These are phyloP conservation scores for Ettlia oleoabundans DNA, from an alignment of 139 green algal genomes.

Conservation along the genomic window DNA sequence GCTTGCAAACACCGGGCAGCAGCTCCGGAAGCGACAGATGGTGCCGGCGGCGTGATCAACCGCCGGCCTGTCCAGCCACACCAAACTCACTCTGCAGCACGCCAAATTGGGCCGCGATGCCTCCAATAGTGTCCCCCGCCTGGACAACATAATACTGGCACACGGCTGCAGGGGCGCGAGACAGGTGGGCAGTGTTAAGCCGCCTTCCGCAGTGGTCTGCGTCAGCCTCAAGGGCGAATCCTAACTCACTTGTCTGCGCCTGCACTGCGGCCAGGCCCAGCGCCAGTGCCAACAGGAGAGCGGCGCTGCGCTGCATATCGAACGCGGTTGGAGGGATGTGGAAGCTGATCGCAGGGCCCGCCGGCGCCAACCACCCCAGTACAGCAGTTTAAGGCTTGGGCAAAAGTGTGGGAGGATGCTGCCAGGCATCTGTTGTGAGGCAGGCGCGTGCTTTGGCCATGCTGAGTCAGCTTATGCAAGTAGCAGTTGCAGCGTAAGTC, in stretches of 20 bases:
- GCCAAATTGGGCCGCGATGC: conserved; percentile 25
- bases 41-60: not conserved
- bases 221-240: no score
- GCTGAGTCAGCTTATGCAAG: no score
- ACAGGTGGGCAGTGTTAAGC: no score
- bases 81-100: conserved; percentile 7
- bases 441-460: no score
- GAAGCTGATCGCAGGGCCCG: no score
- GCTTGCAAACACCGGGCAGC: not conserved
- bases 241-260: not conserved
- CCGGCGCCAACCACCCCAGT: no score
- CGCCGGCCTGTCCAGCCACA: no score
- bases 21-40: not conserved
- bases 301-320: not conserved
- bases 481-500: no score
- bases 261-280: not conserved
- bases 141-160: conserved; percentile 36
- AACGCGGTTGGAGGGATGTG: not conserved
- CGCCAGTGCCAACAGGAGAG: not conserved
- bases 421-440: no score
- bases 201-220: no score
- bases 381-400: no score
- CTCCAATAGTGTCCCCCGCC: conserved; percentile 32
- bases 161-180: conserved; percentile 1
- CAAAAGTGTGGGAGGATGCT: no score